phyloP scores from a whole-genome alignment of 495 filamentous ascomycete genomes.

The Aspergillus incahuasiensis region DNA sequence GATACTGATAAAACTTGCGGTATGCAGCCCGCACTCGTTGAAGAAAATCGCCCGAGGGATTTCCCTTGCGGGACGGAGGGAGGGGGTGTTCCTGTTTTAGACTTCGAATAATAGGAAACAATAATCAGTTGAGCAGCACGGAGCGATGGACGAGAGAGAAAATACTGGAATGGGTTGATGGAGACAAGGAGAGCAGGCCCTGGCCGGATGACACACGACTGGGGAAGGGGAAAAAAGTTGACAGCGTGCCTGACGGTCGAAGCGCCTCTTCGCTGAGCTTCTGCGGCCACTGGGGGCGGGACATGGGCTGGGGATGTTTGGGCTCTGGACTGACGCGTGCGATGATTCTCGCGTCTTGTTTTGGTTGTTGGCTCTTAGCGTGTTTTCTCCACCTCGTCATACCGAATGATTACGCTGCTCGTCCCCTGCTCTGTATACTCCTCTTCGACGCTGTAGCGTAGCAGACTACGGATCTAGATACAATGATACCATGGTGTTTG shows the following conservation, averaged over 20 bases:
- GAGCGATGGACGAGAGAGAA: not conserved
- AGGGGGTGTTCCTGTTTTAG: slow-evolving; percentile 5
- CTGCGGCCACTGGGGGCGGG: slow-evolving; percentile 19
- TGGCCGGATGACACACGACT: not conserved
- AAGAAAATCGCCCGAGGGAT: slow-evolving; percentile 19
- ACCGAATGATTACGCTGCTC: too few relatives aligned
- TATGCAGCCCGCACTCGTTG: slow-evolving; percentile 23
- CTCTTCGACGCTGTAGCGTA: too few relatives aligned
- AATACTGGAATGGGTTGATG: not conserved
- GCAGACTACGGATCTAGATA: too few relatives aligned
- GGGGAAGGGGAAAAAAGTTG: slow-evolving; percentile 11
- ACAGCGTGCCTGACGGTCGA: slow-evolving; percentile 13
- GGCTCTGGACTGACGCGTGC: slow-evolving; percentile 18
- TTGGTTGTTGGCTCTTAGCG: slow-evolving; percentile 13
- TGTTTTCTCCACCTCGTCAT: too few relatives aligned
- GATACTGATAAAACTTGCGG: slow-evolving; percentile 23
- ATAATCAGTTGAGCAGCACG: not conserved
- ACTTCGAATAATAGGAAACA: slow-evolving; percentile 1
- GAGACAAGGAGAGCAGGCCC: not conserved
- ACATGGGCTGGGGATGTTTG: slow-evolving; percentile 16
- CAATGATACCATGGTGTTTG: too few relatives aligned
- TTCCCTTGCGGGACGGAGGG: slow-evolving; percentile 20
- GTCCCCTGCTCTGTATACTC: too few relatives aligned
- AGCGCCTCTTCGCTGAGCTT: slow-evolving; percentile 13
- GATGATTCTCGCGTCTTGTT: too few relatives aligned